Evolutionary conservation across 139 green algal species (phyloP), one percentile per base, ranked within the genome.

Genomic region (Chlamydomonas asymmetrica): DNA sequence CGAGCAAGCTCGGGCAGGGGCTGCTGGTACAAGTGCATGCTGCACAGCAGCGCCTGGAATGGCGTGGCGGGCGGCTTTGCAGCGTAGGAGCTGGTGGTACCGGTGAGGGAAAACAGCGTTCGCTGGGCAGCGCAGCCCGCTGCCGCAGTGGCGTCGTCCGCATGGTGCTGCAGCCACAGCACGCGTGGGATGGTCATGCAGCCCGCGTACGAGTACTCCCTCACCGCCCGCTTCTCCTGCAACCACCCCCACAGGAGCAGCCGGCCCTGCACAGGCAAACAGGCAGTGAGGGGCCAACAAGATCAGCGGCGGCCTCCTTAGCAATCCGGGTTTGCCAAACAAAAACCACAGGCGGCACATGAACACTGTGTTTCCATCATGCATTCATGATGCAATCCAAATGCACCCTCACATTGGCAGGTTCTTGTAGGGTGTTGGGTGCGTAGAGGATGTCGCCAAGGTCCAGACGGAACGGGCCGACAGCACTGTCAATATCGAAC

Each of bases 171-270:
- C 0, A 90, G 39, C 61, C 80, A 82, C 32, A 97, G 80, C 41
- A 93, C 60, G 2, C 93, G 84, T 0, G 93, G 92, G 25, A 94
- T 50, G 5, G 78, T 87, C 60, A 97, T 75, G 84, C 93, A 97
- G 63, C 93, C 93, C 2, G 93, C 87, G 54, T 96, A 97, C 37
- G 89, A 80, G 62, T 94, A 96, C 1, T 75, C 74, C 49, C 85
- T 85, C 45, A 88, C 84, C 31, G 56, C 84, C 22, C 93, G 84
- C 49, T 84, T 71, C 76, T 97, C 93, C 74, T 97, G 93, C 61
- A 94, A 70, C 93, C 93, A 97, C 0, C 87, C 92, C 88, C 88
- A 95, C 68, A 97, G 71, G 25, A 97, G 56, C 65, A 82, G 80
- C 18, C 93, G 88, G 2, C 89, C 92, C 80, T 93, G 80, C 57